phyloP scores from a whole-genome alignment of 1,139 yeast species.

The Kurtzmaniella natalensis region DNA sequence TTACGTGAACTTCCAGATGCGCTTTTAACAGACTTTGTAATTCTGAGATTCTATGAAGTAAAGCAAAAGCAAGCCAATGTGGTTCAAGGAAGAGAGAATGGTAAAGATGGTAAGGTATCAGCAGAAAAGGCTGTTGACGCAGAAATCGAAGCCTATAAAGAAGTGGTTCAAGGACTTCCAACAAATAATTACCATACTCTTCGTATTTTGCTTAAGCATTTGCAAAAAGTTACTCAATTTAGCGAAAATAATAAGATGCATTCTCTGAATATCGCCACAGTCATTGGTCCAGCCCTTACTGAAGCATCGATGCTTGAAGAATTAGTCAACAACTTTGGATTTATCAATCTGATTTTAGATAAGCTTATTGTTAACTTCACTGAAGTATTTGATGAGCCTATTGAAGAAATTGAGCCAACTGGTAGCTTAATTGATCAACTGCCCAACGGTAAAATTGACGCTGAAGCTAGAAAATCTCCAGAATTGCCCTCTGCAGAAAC shows the following conservation, averaged over 20 bases:
- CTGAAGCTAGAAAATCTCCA: too few species aligned
- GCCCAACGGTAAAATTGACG: too few species aligned
- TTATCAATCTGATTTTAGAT: slow-evolving; percentile 52
- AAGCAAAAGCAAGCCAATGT: slow-evolving; percentile 22
- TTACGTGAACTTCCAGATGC: slow-evolving; percentile 90
- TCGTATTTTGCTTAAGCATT: slow-evolving; percentile 63
- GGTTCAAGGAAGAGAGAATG: slow-evolving; percentile 7
- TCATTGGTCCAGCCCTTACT: slow-evolving; percentile 58
- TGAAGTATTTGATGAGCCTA: slow-evolving; percentile 27
- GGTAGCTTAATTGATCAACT: neutral
- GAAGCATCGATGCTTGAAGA: slow-evolving; percentile 52
- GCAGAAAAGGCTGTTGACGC: slow-evolving; percentile 8
- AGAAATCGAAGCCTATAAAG: slow-evolving; percentile 35
- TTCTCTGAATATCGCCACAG: slow-evolving; percentile 76
- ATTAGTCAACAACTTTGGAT: slow-evolving; percentile 49
- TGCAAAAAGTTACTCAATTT: slow-evolving; percentile 55
- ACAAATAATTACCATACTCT: slow-evolving; percentile 62
- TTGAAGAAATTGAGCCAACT: neutral
- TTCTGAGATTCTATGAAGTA: slow-evolving; percentile 44
- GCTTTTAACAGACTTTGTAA: slow-evolving; percentile 53
- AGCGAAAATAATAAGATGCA: slow-evolving; percentile 73
- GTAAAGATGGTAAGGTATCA: slow-evolving; percentile 9
- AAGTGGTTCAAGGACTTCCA: slow-evolving; percentile 53
- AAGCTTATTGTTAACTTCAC: slow-evolving; percentile 43
- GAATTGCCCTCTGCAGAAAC: too few species aligned